Conservation (phyloP, 208 protist genomes). For the Leishmania tarentolae region DNA sequence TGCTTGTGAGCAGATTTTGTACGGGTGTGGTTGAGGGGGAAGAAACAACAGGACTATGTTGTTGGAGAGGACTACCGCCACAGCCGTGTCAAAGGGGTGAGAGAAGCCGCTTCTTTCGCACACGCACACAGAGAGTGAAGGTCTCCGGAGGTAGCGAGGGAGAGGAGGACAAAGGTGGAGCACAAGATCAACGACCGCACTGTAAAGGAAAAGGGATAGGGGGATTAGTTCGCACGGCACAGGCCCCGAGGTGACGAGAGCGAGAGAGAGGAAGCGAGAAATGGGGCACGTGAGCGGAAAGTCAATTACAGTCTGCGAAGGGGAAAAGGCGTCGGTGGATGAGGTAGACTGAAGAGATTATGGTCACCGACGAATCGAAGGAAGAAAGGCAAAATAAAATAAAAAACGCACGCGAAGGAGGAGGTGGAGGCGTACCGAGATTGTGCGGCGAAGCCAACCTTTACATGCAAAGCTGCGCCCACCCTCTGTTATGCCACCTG, state of each 20-base stretch:
- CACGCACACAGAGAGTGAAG: neutral
- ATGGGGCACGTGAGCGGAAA: neutral
- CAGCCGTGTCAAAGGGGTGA: neutral
- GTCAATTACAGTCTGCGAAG: neutral
- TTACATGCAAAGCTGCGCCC: neutral
- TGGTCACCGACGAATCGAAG: neutral
- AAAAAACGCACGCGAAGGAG: neutral
- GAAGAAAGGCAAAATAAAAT: neutral
- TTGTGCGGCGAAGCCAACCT: neutral
- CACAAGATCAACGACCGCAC: neutral
- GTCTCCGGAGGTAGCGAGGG: neutral
- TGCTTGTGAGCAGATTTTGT: constrained; percentile 12
- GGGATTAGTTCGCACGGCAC: neutral
- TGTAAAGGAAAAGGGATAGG: neutral
- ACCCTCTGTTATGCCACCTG: neutral
- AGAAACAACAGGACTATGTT: constrained; percentile 1
- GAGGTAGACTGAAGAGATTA: neutral
- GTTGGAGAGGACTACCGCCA: neutral
- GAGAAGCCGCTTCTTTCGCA: neutral
- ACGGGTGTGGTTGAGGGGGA: neutral
- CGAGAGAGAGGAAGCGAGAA: neutral
- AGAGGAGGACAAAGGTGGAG: neutral
- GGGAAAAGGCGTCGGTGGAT: neutral
- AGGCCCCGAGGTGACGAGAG: neutral
- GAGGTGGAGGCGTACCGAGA: neutral